phyloP scores from a whole-genome alignment of 176 grass and related monocot genomes.

The Oryza glaberrima region DNA sequence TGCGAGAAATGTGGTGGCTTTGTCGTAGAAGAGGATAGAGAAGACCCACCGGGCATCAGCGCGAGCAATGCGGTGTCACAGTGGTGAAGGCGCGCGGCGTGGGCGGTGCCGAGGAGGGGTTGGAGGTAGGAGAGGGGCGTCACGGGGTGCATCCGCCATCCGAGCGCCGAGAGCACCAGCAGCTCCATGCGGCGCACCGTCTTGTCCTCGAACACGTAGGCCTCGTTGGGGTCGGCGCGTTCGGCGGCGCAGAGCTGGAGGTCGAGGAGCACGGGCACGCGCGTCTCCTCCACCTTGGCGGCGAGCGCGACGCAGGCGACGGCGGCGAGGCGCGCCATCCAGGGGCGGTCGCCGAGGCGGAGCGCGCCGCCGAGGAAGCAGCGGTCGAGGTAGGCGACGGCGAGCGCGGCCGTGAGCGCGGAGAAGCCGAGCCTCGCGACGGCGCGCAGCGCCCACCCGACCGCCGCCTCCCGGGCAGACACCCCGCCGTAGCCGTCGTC shows the following conservation, averaged over 20 bases:
- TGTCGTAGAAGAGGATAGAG: neutral
- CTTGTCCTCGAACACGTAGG: slow-evolving; percentile 68
- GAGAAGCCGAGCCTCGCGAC: slow-evolving; percentile 60
- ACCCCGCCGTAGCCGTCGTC: slow-evolving; percentile 41
- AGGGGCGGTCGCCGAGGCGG: slow-evolving; percentile 56
- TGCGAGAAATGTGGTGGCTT: neutral
- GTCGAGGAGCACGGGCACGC: slow-evolving; percentile 66
- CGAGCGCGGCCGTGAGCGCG: slow-evolving; percentile 64
- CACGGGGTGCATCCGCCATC: slow-evolving; percentile 75
- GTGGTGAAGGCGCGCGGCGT: slow-evolving; percentile 13
- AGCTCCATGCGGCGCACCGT: slow-evolving; percentile 88
- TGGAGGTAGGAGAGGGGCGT: slow-evolving; percentile 80
- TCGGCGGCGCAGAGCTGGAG: slow-evolving; percentile 57
- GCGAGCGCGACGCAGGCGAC: slow-evolving; percentile 74
- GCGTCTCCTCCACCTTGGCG: slow-evolving; percentile 87
- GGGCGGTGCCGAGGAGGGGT: slow-evolving; percentile 40
- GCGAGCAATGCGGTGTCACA: slow-evolving; percentile 63
- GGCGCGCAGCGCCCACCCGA: slow-evolving; percentile 54
- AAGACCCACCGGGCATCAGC: slow-evolving; percentile 57
- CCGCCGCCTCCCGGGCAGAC: slow-evolving; percentile 45
- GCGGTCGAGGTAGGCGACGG: slow-evolving; percentile 71
- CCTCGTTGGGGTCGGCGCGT: neutral
- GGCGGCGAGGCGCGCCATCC: slow-evolving; percentile 78
- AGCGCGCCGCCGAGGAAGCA: slow-evolving; percentile 67
- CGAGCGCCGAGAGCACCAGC: slow-evolving; percentile 71